Conservation (phyloP, 1,284 basidiomycete genomes). For the Ganoderma sp. region DNA sequence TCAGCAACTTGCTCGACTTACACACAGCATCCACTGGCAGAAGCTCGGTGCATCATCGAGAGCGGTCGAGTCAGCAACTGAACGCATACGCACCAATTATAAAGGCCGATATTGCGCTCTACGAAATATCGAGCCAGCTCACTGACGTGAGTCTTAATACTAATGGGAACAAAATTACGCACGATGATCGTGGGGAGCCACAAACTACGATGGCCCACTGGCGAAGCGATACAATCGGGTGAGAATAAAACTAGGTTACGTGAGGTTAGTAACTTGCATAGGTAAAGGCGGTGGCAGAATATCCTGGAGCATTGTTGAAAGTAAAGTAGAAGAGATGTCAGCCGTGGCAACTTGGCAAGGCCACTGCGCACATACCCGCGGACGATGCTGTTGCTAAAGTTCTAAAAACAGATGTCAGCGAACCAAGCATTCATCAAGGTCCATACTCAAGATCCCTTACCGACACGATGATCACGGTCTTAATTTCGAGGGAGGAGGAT, state of each 20-base stretch:
- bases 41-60: neutral
- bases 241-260: neutral
- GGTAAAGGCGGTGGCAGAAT: conserved; percentile 32
- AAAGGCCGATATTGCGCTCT: conserved; percentile 24
- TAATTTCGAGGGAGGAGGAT: neutral
- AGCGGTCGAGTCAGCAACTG: neutral
- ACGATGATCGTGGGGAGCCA: conserved; percentile 32
- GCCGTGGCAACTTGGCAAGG: neutral
- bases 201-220: conserved; percentile 26
- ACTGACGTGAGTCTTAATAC: neutral
- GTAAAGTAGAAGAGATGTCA: neutral
- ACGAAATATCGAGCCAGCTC: neutral
- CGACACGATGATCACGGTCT: conserved; percentile 36
- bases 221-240: neutral
- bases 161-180: neutral
- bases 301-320: conserved; percentile 16
- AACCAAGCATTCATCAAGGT: neutral
- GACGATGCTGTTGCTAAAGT: conserved; percentile 34
- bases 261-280: conserved; percentile 19
- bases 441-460: conserved; percentile 14
- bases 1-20: conserved; percentile 16
- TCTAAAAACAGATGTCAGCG: conserved; percentile 18
- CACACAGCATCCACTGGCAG: conserved; percentile 30
- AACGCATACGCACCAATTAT: conserved; percentile 18
- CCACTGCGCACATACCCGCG: conserved; percentile 24